A percentile compares a stretch with the other conserved stretches of the same genome.
phyloP scores from a whole-genome alignment of 371 early-diverging fungal genomes.

The Rhizopus sp. region DNA sequence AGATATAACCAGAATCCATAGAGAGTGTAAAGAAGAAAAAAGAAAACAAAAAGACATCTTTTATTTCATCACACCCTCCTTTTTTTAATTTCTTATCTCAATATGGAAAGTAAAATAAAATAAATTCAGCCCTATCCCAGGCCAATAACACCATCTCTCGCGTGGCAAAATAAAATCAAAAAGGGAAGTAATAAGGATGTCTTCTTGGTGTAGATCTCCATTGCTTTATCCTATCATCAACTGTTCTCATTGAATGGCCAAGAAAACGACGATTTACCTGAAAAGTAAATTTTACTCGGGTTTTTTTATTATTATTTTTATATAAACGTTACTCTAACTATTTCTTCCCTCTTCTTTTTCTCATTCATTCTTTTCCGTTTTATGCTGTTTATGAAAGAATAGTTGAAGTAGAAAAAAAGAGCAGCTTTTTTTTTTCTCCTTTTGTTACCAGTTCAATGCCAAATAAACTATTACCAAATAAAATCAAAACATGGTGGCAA shows the following conservation, averaged over 20 bases:
- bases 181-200: not conserved
- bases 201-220: not conserved
- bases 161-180: conserved; percentile 11
- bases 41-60: conserved; percentile 3
- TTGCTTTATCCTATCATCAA: not conserved
- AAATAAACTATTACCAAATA: conserved; percentile 13
- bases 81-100: too few relatives aligned
- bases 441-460: not conserved
- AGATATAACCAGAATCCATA: conserved; percentile 44
- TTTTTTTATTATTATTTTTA: conserved; percentile 10
- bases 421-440: conserved; percentile 1
- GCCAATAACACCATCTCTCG: not conserved
- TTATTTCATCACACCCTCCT: not conserved
- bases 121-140: too few relatives aligned
- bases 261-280: conserved; percentile 14
- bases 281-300: conserved; percentile 29
- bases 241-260: conserved; percentile 2
- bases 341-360: conserved; percentile 5
- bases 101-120: too few relatives aligned
- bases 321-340: not conserved
- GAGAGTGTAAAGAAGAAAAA: conserved; percentile 7
- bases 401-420: conserved; percentile 2
- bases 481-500: conserved; percentile 28
- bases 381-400: conserved; percentile 6
- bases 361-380: conserved; percentile 2